phyloP scores from a whole-genome alignment of 148 eudicot genomes.

The Simmondsia chinensis region DNA sequence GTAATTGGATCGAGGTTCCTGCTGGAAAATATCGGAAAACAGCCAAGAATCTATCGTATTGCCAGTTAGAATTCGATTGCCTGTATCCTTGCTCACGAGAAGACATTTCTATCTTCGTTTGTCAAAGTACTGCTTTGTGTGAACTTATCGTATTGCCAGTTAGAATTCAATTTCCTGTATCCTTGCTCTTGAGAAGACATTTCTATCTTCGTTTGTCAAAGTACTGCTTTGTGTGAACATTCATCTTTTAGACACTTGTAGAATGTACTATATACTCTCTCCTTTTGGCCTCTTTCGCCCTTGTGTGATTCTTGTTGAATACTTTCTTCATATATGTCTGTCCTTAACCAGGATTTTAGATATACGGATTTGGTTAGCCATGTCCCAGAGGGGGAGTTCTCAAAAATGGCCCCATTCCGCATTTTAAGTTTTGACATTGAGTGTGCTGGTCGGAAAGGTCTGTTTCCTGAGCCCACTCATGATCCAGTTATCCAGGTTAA shows the following conservation, averaged over 20 bases:
- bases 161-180: too few relatives aligned
- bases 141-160: too few relatives aligned
- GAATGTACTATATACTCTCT: too few relatives aligned
- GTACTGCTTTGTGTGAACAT: too few relatives aligned
- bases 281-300: too few relatives aligned
- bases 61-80: conserved; percentile 93
- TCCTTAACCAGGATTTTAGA: conserved; percentile 34
- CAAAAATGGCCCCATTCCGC: conserved; percentile 98
- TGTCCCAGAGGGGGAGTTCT: conserved; percentile 86
- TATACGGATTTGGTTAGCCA: conserved; percentile 83
- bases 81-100: conserved; percentile 52
- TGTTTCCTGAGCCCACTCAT: conserved; percentile 83
- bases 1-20: conserved; percentile 95
- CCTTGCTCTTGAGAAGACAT: too few relatives aligned
- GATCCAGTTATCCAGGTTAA: conserved; percentile 97
- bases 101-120: too few relatives aligned
- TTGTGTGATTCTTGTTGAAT: too few relatives aligned
- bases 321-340: not conserved
- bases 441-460: conserved; percentile 99
- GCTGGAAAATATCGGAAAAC: conserved; percentile 58
- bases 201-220: too few relatives aligned
- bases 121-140: too few relatives aligned
- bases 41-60: conserved; percentile 51
- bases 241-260: too few relatives aligned
- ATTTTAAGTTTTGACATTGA: conserved; percentile 96